Percentiles rank a stretch among this genome's conserved stretches.
Conservation (phyloP, 345 rosid species). For the Melaleuca quinquenervia region DNA sequence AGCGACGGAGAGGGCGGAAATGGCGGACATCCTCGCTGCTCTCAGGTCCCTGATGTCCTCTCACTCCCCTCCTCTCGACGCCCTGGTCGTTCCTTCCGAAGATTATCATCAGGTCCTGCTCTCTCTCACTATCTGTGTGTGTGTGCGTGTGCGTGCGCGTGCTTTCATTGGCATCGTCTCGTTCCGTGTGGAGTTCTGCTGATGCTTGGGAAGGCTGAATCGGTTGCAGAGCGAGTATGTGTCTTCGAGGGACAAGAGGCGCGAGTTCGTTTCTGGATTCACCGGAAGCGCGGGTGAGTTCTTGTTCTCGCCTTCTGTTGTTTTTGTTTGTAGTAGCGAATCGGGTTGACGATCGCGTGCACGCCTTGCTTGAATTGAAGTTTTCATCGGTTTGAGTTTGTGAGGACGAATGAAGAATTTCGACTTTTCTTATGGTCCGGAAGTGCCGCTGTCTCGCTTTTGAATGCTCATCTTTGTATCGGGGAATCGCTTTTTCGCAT, state of each 20-base stretch:
- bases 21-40: slow-evolving; percentile 56
- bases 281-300: slow-evolving; percentile 79
- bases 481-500: background rate
- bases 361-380: background rate
- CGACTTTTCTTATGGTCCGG: background rate
- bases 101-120: slow-evolving; percentile 78
- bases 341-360: background rate
- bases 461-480: background rate
- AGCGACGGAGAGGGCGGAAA: background rate
- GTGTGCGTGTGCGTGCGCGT: no score
- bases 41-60: slow-evolving; percentile 80
- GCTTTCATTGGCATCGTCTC: background rate
- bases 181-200: no score
- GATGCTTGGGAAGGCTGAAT: background rate
- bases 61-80: slow-evolving; percentile 88
- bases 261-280: slow-evolving; percentile 87
- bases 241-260: slow-evolving; percentile 73
- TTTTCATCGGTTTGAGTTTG: background rate
- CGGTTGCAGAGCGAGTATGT: slow-evolving; percentile 79
- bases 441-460: background rate
- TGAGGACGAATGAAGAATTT: background rate
- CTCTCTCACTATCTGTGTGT: no score
- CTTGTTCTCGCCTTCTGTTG: background rate
- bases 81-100: slow-evolving; percentile 78
- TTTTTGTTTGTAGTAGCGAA: background rate